Evolutionary conservation across 1,284 basidiomycete species (phyloP), one percentile per base, ranked within the genome.

Genomic region (Uromyces viciae-fabae): DNA sequence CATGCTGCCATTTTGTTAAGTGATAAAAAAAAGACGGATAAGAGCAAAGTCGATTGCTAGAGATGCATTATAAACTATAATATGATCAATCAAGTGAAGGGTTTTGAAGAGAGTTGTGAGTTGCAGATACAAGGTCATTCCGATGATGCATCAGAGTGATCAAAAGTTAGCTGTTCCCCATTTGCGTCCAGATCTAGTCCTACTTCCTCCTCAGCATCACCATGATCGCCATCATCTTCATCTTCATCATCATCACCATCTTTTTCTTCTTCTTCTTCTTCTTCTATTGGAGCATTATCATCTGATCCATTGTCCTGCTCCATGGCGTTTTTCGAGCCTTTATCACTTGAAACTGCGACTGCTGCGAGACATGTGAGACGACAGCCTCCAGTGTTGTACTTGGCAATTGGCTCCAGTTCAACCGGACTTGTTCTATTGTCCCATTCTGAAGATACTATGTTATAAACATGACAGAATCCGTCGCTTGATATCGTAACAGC

Each of bases 381-480:
- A 62, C 69, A 81, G 22, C 71, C 69, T 49, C 68, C 68, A 8
- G 78, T 73, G 71, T 81, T 71, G 60, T 74, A 74, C 49, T 54
- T 54, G 9, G 56, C 68, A n/a, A 74, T 40, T 17, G 78, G 78
- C 42, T 81, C 56, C 9, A 81, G 58, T 28, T 64, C 58, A 52
- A 64, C 14, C 3, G 74, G 60, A 43, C 25, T n/a, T 31, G 56
- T 17, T 36, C 40, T 38, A 42, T 58, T 40, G 46, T 43, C 17
- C 76, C 76, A 79, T 46, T 49, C 56, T 28, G 40, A 31, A 46
- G 56, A 43, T 22, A 73, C 56, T 8, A 81, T 43, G 36, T 66
- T n/a, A 49, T 81, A 81, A 22, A 81, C 43, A 73, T 81, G 68
- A 74, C 78, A 73, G 33, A 73, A 81, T 36, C 78, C 78, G 74